Evolutionary conservation across 2,329 filamentous ascomycete genomes (phyloP).

Genomic region (Penicillium sp.): DNA sequence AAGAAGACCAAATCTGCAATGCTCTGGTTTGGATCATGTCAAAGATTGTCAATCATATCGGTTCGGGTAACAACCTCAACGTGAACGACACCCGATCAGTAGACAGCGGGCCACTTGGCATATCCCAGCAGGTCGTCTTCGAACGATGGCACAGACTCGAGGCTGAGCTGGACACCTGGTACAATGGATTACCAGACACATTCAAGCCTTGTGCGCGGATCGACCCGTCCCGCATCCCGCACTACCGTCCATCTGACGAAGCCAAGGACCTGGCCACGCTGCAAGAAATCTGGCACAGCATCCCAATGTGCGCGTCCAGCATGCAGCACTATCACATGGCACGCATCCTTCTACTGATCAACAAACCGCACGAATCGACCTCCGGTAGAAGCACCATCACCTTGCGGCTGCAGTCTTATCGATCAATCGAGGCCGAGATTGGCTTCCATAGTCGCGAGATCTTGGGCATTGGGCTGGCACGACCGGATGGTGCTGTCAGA

Average conservation of each 20-base stretch:
- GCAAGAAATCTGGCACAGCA: slow-evolving; percentile 65
- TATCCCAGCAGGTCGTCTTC: slow-evolving; percentile 48
- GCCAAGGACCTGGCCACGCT: slow-evolving; percentile 47
- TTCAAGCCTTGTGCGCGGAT: slow-evolving; percentile 61
- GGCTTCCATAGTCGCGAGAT: slow-evolving; percentile 64
- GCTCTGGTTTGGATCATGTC: slow-evolving; percentile 67
- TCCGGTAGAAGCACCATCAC: slow-evolving; percentile 57
- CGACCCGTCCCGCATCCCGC: slow-evolving; percentile 38
- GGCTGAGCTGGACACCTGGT: slow-evolving; percentile 63
- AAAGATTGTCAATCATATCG: slow-evolving; percentile 68
- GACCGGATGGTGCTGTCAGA: slow-evolving; percentile 61
- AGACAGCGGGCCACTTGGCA: slow-evolving; percentile 36
- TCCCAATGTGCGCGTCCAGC: slow-evolving; percentile 67
- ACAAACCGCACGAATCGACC: slow-evolving; percentile 49
- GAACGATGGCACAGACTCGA: slow-evolving; percentile 57
- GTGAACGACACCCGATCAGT: slow-evolving; percentile 30
- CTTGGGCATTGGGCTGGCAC: slow-evolving; percentile 61
- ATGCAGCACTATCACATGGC: slow-evolving; percentile 55
- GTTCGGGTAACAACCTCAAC: slow-evolving; percentile 57
- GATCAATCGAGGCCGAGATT: slow-evolving; percentile 60
- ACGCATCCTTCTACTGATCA: slow-evolving; percentile 47
- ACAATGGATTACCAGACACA: slow-evolving; percentile 61
- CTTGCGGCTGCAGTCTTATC: slow-evolving; percentile 60
- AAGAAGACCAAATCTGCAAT: slow-evolving; percentile 67
- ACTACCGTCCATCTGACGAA: slow-evolving; percentile 32